phyloP scores from a whole-genome alignment of 306 rosid genomes.

The Vigna unguiculata region DNA sequence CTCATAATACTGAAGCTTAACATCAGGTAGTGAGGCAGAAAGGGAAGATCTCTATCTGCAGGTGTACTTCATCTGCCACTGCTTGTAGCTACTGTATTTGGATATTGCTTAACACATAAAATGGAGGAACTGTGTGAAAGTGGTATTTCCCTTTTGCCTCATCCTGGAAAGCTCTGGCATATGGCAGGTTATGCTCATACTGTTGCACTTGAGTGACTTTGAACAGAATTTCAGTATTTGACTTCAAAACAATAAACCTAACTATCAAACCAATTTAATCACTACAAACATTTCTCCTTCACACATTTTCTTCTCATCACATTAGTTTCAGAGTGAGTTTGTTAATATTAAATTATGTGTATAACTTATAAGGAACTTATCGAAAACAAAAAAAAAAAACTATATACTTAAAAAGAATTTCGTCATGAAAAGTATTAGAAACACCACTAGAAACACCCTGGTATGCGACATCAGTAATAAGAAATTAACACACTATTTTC shows the following conservation, averaged over 20 bases:
- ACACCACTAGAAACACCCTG: not conserved
- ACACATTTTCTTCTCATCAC: not conserved
- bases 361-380: not conserved
- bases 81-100: slow-evolving; percentile 57
- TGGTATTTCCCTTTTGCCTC: slow-evolving; percentile 56
- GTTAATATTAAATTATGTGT: not conserved
- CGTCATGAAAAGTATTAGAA: not conserved
- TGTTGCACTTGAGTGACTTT: slow-evolving; percentile 38
- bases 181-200: slow-evolving; percentile 44
- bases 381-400: not conserved
- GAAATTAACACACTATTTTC: not conserved
- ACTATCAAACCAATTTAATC: slow-evolving; percentile 24
- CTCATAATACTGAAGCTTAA: slow-evolving; percentile 41
- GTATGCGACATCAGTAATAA: not conserved
- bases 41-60: slow-evolving; percentile 50
- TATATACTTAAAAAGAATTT: not conserved
- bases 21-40: slow-evolving; percentile 37
- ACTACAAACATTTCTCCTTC: not conserved
- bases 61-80: slow-evolving; percentile 55
- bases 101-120: slow-evolving; percentile 57
- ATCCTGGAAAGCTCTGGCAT: slow-evolving; percentile 44
- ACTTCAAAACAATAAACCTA: slow-evolving; percentile 20
- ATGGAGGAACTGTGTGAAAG: slow-evolving; percentile 58
- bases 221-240: slow-evolving; percentile 26
- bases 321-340: not conserved